Conservation (phyloP, 176 grass and related monocot genomes). For the Musa acuminata region DNA sequence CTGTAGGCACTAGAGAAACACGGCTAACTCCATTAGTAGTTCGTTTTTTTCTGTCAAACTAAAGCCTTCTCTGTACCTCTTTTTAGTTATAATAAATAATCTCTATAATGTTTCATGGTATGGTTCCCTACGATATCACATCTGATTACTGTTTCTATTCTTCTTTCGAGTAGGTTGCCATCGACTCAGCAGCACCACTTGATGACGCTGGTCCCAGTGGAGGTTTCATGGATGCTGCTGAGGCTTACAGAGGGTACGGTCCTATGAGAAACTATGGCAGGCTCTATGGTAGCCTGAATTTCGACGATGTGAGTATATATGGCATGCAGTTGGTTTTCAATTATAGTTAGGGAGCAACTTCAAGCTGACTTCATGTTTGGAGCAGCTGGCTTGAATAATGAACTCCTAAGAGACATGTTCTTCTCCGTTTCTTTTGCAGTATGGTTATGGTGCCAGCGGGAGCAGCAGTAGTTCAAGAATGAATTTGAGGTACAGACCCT, state of each 20-base stretch:
- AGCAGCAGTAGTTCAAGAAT: constrained; percentile 51
- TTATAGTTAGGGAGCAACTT: neutral
- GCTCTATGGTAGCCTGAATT: constrained; percentile 53
- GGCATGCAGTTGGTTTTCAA: neutral
- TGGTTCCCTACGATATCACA: too few relatives aligned
- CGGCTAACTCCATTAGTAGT: too few relatives aligned
- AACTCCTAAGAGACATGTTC: neutral
- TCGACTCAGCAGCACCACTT: constrained; percentile 67
- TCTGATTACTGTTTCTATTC: neutral
- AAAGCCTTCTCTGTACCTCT: too few relatives aligned
- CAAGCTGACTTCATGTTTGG: constrained; percentile 1
- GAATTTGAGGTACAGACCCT: constrained; percentile 69
- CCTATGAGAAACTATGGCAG: constrained; percentile 55
- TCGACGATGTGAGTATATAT: constrained; percentile 46
- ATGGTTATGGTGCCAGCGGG: constrained; percentile 39
- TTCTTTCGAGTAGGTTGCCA: constrained; percentile 41
- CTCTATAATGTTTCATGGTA: too few relatives aligned
- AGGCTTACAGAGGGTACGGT: constrained; percentile 55
- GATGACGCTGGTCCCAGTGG: constrained; percentile 50
- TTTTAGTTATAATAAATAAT: too few relatives aligned
- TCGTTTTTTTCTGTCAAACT: too few relatives aligned
- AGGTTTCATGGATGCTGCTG: constrained; percentile 49
- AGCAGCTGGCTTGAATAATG: constrained; percentile 1
- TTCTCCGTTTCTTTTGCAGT: constrained; percentile 21
- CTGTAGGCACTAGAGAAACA: too few relatives aligned